These are phyloP conservation scores for Trichoderma atroviride DNA, from an alignment of 2,329 filamentous ascomycete species.

Conservation along the genomic window DNA sequence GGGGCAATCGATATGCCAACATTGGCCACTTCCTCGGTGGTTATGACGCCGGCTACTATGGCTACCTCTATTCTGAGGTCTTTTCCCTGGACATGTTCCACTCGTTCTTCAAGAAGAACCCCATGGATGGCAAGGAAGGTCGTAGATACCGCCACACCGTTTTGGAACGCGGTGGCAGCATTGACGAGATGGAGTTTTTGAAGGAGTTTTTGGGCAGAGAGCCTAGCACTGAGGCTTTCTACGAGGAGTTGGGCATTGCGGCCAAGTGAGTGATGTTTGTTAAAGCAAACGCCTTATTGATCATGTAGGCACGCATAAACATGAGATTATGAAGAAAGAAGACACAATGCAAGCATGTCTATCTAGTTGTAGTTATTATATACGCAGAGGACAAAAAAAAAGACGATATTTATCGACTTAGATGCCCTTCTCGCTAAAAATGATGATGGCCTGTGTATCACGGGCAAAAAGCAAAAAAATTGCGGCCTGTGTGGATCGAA, in stretches of 20 bases:
- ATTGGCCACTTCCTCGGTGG: conserved; percentile 84
- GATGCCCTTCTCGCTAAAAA: not conserved
- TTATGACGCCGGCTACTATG: conserved; percentile 85
- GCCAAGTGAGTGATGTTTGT: conserved; percentile 1
- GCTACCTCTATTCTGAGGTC: conserved; percentile 73
- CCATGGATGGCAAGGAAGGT: conserved; percentile 75
- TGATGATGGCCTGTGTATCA: not conserved
- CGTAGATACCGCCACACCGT: conserved; percentile 77
- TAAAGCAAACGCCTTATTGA: not conserved
- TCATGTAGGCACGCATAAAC: not conserved
- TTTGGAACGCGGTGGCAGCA: conserved; percentile 74
- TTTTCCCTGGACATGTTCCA: conserved; percentile 89
- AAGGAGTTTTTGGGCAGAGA: conserved; percentile 77
- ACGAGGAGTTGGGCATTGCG: conserved; percentile 68
- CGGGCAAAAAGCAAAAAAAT: conserved; percentile 14
- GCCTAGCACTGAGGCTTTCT: conserved; percentile 78
- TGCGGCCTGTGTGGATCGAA: conserved; percentile 27
- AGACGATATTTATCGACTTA: not conserved
- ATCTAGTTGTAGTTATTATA: not conserved
- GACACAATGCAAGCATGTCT: not conserved
- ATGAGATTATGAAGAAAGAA: not conserved
- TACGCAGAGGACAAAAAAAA: not conserved
- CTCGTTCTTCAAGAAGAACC: conserved; percentile 73
- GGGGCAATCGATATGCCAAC: conserved; percentile 77
- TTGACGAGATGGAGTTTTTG: conserved; percentile 79